Percentiles rank a stretch among this genome's conserved stretches.
Conservation (phyloP, 2,329 filamentous ascomycete species). For the Fusarium agapanthi region DNA sequence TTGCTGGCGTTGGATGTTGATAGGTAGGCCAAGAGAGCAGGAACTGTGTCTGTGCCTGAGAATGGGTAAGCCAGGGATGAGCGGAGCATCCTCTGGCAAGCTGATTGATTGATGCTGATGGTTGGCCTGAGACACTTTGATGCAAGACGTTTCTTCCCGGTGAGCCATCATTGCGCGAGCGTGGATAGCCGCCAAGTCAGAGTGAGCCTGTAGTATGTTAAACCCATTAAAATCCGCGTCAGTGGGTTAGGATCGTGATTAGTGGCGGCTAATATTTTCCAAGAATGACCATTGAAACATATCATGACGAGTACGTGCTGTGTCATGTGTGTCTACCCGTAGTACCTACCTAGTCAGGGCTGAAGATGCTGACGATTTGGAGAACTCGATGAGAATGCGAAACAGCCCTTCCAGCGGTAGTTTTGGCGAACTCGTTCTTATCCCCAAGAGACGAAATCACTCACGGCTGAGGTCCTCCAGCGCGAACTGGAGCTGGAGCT, state of each 20-base stretch:
- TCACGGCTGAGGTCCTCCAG: neutral
- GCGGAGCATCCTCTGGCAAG: neutral
- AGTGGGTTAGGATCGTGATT: conserved; percentile 2
- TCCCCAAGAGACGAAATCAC: neutral
- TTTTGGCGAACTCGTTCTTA: neutral
- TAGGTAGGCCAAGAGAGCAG: neutral
- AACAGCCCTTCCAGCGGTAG: neutral
- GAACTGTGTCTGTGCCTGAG: conserved; percentile 12
- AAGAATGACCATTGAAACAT: neutral
- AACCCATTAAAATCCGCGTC: neutral
- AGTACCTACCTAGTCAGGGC: neutral
- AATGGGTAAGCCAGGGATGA: neutral
- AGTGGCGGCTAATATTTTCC: conserved; percentile 15
- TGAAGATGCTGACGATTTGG: neutral
- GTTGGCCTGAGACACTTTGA: conserved; percentile 7
- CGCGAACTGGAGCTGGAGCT: neutral
- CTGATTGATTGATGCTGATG: neutral
- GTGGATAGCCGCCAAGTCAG: neutral
- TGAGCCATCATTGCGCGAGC: neutral
- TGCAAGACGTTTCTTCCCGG: neutral
- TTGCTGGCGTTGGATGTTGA: conserved; percentile 1
- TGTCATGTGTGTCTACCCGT: neutral
- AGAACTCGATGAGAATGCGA: neutral
- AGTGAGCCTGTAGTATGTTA: neutral
- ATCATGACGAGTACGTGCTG: neutral